Conservation (phyloP, 1,139 yeast species). For the Geotrichum histeridarum region DNA sequence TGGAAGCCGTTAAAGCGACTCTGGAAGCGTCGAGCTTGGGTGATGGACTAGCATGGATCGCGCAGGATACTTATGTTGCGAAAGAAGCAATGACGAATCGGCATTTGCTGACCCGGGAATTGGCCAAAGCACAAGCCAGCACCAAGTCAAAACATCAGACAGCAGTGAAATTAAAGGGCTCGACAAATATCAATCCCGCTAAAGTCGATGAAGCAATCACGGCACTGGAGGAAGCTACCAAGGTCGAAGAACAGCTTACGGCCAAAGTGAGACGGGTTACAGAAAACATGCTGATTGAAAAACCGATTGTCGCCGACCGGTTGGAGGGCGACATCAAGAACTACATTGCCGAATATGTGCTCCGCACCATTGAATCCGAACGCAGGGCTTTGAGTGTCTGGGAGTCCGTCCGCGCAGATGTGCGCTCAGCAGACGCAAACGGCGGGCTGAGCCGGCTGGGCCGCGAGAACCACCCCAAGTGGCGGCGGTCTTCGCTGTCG, state of each 20-base stretch:
- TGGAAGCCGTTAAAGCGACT: constrained; percentile 67
- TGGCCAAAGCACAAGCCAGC: constrained; percentile 69
- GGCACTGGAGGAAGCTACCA: constrained; percentile 73
- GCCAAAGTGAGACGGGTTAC: constrained; percentile 77
- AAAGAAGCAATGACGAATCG: constrained; percentile 92
- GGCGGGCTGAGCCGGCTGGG: constrained; percentile 86
- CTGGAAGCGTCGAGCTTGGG: constrained; percentile 71
- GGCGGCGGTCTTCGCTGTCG: constrained; percentile 26
- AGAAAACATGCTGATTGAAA: constrained; percentile 76
- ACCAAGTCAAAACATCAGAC: constrained; percentile 66
- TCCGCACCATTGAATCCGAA: constrained; percentile 79
- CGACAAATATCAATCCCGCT: constrained; percentile 72
- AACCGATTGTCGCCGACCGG: constrained; percentile 50
- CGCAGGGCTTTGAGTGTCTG: constrained; percentile 71
- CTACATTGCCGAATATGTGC: constrained; percentile 55
- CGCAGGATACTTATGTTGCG: constrained; percentile 75
- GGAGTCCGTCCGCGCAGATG: constrained; percentile 68
- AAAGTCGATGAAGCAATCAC: constrained; percentile 88
- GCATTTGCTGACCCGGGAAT: constrained; percentile 85
- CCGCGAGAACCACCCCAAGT: constrained; percentile 50
- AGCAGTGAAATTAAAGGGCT: constrained; percentile 70
- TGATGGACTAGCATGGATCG: constrained; percentile 62
- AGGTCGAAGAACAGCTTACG: constrained; percentile 66
- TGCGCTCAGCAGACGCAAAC: constrained; percentile 67
- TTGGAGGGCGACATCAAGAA: constrained; percentile 53